phyloP scores from a whole-genome alignment of 1,284 basidiomycete species.

The Earliella scabrosa region DNA sequence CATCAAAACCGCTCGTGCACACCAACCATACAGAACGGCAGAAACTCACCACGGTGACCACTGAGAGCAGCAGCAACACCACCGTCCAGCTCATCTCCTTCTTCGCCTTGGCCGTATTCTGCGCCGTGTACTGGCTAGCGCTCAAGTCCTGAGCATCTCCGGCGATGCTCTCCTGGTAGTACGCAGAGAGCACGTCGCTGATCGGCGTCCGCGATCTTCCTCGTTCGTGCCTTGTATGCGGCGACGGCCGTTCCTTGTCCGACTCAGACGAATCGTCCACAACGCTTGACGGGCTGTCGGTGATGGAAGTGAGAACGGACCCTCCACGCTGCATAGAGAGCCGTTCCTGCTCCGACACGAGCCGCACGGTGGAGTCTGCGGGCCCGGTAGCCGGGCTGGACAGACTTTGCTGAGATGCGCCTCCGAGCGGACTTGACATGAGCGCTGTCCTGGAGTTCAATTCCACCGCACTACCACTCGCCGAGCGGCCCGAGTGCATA shows the following conservation, averaged over 20 bases:
- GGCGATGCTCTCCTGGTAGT: conserved; percentile 21
- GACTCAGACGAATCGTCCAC: conserved; percentile 17
- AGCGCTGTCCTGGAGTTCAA: conserved; percentile 8
- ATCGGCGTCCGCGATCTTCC: conserved; percentile 25
- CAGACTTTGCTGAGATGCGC: conserved; percentile 27
- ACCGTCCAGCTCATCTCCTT: conserved; percentile 62
- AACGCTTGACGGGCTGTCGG: too few species aligned
- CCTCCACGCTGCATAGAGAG: not conserved
- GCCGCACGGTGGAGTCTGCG: conserved; percentile 34
- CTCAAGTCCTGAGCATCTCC: conserved; percentile 3
- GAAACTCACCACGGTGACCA: conserved; percentile 66
- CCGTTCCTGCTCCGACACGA: conserved; percentile 32
- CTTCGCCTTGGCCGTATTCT: not conserved
- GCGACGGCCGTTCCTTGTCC: conserved; percentile 8
- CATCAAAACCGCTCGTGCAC: not conserved
- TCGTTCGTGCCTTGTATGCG: not conserved
- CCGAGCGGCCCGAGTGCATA: conserved; percentile 1
- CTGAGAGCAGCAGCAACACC: conserved; percentile 57
- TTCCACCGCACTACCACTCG: conserved; percentile 1
- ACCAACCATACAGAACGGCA: not conserved
- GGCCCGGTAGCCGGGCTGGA: conserved; percentile 19
- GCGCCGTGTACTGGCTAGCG: conserved; percentile 13
- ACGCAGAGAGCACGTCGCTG: conserved; percentile 32
- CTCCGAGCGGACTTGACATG: conserved; percentile 18
- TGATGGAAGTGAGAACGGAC: too few species aligned